Evolutionary conservation across 352 stramenopile species (phyloP), one percentile per base, ranked within the genome.

Genomic region (Globisporangium parvum): DNA sequence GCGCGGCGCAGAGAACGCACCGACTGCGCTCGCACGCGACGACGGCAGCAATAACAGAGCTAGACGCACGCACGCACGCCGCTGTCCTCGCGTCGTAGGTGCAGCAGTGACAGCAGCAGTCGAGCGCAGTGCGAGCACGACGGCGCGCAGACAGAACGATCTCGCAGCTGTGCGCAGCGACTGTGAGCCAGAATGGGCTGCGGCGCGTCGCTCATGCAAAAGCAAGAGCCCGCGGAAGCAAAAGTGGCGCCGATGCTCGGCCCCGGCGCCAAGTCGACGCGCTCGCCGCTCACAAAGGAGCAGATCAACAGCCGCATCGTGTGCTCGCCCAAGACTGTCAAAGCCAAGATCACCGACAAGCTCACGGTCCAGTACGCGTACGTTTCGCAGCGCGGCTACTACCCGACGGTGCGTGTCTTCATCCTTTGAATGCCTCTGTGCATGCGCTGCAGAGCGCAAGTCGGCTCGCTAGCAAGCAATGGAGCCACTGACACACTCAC

Each of bases 341-440:
- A 67, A 47, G 53, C 67, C 24, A 87, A 82, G 59, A 67, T 93
- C 53, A 86, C 77, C 2, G 48, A 85, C 52, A 75, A 79, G 17
- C 69, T 93, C 21, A 61, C 55, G 18, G 74, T 96, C 31, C 70
- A 94, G 66, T 98, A 98, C 69, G 88, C 90, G 8, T 96, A 93
- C 55, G 78, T 96, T n/a, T 97, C 87, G 28, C 94, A 98, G 65
- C 75, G 91, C 35, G 94, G 94, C 15, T 98, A 97, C 60, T 97
- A 98, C 73, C 93, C 93, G 6, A 98, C 55, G 80, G 79, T 89
- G 58, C 44, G 63, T 62, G 26, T 17, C 8, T 10, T 41, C 2
- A 35, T 24, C 12, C 6, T 44, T 21, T 12, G 37, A 14, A 37
- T 59, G 28, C 20, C 28, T 45, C 39, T 39, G 48, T 28, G n/a